Evolutionary conservation across 1,139 yeast genomes (phyloP), one percentile per base, ranked within the genome.

Genomic region (Scheffersomyces insectosa): DNA sequence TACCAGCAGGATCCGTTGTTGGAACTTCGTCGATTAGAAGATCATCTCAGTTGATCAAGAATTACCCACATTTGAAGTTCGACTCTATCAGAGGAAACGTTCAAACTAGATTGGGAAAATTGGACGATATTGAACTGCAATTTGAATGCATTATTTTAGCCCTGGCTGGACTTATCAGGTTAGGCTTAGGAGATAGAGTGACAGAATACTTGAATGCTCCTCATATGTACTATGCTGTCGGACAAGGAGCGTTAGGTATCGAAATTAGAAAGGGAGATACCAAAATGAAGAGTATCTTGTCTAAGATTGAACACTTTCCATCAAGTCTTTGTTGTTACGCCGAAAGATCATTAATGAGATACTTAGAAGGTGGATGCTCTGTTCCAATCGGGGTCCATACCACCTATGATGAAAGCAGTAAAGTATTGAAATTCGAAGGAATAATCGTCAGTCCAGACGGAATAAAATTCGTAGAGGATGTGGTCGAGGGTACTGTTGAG

Each of bases 361-460:
- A 87, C 31, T 75, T 93, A 47, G 98, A 93, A 69, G 99, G 99
- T 47, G 99, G 99, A 12, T 93, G 99, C 68, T 88, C 97, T 0
- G 97, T 93, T 8, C 99, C 99, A 9, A 88, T 93, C 53, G 99
- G 99, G 38, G 96, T 89, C 39, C 78, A 85, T 45, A 74, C 89
- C n/a, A 57, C 60, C 5, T 85, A 75, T 54, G 68, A 83, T 53
- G 69, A 65, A 33, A 59, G 54, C 2, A 72, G 80, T 0, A 63
- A 72, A 30, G 51, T 49, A 12, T 68, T 86, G 44, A 52, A 63
- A 10, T 70, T 93, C 52, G 79, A 79, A 48, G 96, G 90, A 5
- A 77, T 87, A 37, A 95, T 93, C 27, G 88, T 91, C 16, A 80
- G 87, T 48, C 93, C 93, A 6, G 96, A 91, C 61, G 99, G 99